Conservation (phyloP, 768 basidiomycete genomes). For the Hygrocybe punicea region DNA sequence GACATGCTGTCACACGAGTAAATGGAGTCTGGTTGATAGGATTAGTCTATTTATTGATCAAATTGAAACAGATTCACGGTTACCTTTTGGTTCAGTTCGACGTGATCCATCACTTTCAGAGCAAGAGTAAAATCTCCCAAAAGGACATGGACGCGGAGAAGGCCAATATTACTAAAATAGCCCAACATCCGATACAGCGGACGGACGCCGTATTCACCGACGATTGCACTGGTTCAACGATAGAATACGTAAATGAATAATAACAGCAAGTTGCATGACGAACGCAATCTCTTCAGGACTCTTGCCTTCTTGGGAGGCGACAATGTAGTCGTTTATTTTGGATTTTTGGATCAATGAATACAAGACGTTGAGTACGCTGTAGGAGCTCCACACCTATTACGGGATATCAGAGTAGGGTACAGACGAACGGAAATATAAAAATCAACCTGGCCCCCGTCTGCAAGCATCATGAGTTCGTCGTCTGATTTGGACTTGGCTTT, state of each 20-base stretch:
- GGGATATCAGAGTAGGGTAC: conserved; percentile 5
- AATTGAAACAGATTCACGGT: background rate
- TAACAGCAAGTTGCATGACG: conserved; percentile 26
- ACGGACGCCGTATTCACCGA: conserved; percentile 86
- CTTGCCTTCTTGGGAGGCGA: conserved; percentile 77
- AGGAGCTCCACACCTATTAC: conserved; percentile 90
- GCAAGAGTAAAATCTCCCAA: conserved; percentile 95
- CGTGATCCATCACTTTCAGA: conserved; percentile 90
- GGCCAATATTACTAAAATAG: conserved; percentile 94
- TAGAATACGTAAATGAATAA: conserved; percentile 3
- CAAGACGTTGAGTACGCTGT: conserved; percentile 95
- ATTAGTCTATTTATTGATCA: conserved; percentile 11
- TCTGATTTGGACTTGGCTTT: conserved; percentile 82
- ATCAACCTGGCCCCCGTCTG: conserved; percentile 63
- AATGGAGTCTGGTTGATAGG: conserved; percentile 61
- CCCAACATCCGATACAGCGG: conserved; percentile 94
- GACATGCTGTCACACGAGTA: conserved; percentile 93
- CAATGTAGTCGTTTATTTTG: conserved; percentile 88
- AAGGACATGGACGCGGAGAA: conserved; percentile 91
- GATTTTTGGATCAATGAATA: conserved; percentile 99
- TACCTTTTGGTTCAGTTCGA: conserved; percentile 88
- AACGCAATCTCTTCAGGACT: conserved; percentile 80
- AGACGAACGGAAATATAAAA: conserved; percentile 8
- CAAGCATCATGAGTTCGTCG: conserved; percentile 81
- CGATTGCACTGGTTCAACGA: conserved; percentile 56